phyloP scores from a whole-genome alignment of 2,329 filamentous ascomycete species.

The Nothomitra cinnamomea region DNA sequence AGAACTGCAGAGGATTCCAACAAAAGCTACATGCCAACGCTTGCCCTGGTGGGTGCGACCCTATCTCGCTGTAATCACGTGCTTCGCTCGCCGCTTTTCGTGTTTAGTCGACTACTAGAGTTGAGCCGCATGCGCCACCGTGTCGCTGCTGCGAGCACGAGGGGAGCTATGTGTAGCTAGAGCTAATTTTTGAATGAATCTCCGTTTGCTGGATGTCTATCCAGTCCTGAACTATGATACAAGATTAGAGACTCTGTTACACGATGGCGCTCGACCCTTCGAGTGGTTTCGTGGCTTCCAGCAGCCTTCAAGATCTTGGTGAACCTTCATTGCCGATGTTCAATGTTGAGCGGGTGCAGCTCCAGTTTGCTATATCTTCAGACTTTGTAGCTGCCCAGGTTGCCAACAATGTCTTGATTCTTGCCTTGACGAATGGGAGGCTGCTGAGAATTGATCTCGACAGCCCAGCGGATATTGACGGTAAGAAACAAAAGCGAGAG shows the following conservation, averaged over 20 bases:
- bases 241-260: neutral
- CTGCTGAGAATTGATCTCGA: conserved; percentile 91
- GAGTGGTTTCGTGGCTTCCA: conserved; percentile 38
- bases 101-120: too few relatives aligned
- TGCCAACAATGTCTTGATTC: conserved; percentile 87
- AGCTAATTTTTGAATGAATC: too few relatives aligned
- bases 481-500: conserved; percentile 24
- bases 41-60: too few relatives aligned
- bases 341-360: conserved; percentile 78
- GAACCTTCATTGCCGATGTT: conserved; percentile 69
- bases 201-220: too few relatives aligned
- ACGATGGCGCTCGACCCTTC: conserved; percentile 53
- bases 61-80: too few relatives aligned
- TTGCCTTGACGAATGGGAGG: conserved; percentile 80
- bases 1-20: too few relatives aligned
- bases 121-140: too few relatives aligned
- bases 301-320: conserved; percentile 40
- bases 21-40: too few relatives aligned
- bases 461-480: conserved; percentile 87
- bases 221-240: too few relatives aligned
- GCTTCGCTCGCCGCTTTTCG: too few relatives aligned
- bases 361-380: conserved; percentile 85
- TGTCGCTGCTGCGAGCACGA: too few relatives aligned
- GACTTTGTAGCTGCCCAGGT: conserved; percentile 95
- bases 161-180: too few relatives aligned